Base-by-base conservation (phyloP, 2,329 filamentous ascomycete genomes). In the Penicillium digitatum region DNA sequence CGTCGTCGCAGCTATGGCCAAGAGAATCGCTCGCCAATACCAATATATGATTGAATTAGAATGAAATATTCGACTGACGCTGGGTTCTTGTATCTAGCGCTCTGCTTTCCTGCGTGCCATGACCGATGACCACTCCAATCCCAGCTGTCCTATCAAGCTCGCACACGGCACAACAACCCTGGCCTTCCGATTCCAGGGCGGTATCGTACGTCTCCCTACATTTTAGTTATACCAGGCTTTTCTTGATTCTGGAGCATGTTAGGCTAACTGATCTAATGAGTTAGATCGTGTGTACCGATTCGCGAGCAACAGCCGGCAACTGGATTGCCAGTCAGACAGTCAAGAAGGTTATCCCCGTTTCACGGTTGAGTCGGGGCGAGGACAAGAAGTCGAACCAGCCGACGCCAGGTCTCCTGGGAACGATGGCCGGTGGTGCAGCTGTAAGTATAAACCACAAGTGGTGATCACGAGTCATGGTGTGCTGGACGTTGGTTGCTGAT, bases 321-420 rank as follows among this genome's bases (percentile, higher is more conserved):
- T 99, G 94, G 94, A 99, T 99, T 77, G 94, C 94, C 64, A 95
- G 90, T 78, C 94, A 99, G 82, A 99, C 94, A 51, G 94, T 99
- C 72, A 99, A 99, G 86, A 99, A 99, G 83, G 94, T 99, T 66
- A 97, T 99, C 72, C 72, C 72, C 26, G 72, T 74, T 37, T 74
- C 72, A 52, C 69, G 71, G 54, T 65, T 74, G 69, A 74, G 71
- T 55, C 66, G 71, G 50, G 69, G 68, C 49, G 69, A 72, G 57
- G 71, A 74, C 60, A 72, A 72, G 66, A 59, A 64, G 14, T 57
- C 66, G 8, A 64, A 68, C 54, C 64, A 64, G 3, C 71, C 72
- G 16, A 68, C 67, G 22, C 72, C 72, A 18, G 72, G 72, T 76
- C 82, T 99, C 76, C 79, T 99, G 69, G 94, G 94, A 63, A 99